A percentile compares a stretch with the other conserved stretches of the same genome.
Conservation (phyloP, 495 filamentous ascomycete species). For the Penicillium samsonianum region DNA sequence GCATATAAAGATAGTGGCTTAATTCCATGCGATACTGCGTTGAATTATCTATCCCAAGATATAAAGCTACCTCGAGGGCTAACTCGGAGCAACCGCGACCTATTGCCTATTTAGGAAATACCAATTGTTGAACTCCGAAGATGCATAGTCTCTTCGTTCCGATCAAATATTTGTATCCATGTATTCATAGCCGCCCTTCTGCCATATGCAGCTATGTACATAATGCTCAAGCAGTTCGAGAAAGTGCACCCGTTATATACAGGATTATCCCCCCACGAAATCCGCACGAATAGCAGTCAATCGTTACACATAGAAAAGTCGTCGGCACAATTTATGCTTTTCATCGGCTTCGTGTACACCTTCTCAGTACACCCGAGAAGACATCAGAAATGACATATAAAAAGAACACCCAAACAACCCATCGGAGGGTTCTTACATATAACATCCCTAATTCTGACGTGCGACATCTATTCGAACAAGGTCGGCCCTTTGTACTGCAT, state of each 20-base stretch:
- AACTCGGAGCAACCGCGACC: neutral
- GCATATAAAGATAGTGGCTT: neutral
- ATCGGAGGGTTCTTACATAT: too few relatives aligned
- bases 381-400: too few relatives aligned
- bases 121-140: neutral
- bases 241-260: neutral
- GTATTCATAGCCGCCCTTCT: neutral
- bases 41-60: neutral
- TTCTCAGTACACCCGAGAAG: too few relatives aligned
- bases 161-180: neutral
- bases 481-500: too few relatives aligned
- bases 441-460: too few relatives aligned
- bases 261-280: neutral
- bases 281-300: neutral
- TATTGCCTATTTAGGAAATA: conserved; percentile 1
- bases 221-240: neutral
- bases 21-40: neutral
- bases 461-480: too few relatives aligned
- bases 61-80: neutral
- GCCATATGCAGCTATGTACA: neutral
- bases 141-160: neutral
- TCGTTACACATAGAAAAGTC: too few relatives aligned
- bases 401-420: too few relatives aligned
- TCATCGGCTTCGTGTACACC: too few relatives aligned
- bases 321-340: too few relatives aligned